A percentile compares a stretch with the other conserved stretches of the same genome.
These are phyloP conservation scores for Parafenestella ontariensis DNA, from an alignment of 2,329 filamentous ascomycete genomes.

Conservation along the genomic window DNA sequence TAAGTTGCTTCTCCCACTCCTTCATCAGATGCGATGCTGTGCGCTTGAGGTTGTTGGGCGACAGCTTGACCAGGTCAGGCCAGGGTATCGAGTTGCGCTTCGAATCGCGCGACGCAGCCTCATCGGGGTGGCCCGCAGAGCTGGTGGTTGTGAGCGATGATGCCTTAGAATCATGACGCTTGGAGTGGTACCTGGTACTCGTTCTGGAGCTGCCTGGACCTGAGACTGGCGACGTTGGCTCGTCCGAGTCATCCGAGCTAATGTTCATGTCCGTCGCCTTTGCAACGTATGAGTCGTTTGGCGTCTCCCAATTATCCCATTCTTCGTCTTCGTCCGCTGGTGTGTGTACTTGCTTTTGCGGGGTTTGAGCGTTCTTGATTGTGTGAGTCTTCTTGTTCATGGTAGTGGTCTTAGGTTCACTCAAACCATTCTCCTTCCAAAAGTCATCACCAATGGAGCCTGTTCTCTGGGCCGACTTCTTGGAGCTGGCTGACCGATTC, in stretches of 20 bases:
- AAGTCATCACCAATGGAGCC: constrained; percentile 52
- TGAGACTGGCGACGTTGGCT: constrained; percentile 53
- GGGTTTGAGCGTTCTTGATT: constrained; percentile 46
- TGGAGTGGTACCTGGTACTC: constrained; percentile 58
- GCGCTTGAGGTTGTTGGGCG: constrained; percentile 77
- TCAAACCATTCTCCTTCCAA: constrained; percentile 53
- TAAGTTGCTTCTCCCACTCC: constrained; percentile 86
- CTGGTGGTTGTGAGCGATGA: constrained; percentile 44
- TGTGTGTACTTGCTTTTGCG: constrained; percentile 43
- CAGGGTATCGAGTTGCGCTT: constrained; percentile 62
- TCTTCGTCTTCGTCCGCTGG: constrained; percentile 58
- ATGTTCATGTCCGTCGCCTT: constrained; percentile 46
- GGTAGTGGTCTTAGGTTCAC: constrained; percentile 45
- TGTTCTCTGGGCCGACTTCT: constrained; percentile 36
- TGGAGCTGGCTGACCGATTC: constrained; percentile 42
- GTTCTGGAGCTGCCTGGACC: constrained; percentile 59
- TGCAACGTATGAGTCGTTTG: constrained; percentile 41
- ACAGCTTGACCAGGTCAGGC: constrained; percentile 73
- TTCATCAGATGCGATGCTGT: constrained; percentile 87
- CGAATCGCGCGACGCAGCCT: constrained; percentile 29
- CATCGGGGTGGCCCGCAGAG: constrained; percentile 34
- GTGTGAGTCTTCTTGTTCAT: constrained; percentile 50
- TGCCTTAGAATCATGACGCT: constrained; percentile 49
- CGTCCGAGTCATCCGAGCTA: constrained; percentile 60
- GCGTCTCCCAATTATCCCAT: constrained; percentile 65